Percentiles rank a stretch among this genome's conserved stretches.
Conservation (phyloP, 2,329 filamentous ascomycete species). For the Pseudocercospora fuligena region DNA sequence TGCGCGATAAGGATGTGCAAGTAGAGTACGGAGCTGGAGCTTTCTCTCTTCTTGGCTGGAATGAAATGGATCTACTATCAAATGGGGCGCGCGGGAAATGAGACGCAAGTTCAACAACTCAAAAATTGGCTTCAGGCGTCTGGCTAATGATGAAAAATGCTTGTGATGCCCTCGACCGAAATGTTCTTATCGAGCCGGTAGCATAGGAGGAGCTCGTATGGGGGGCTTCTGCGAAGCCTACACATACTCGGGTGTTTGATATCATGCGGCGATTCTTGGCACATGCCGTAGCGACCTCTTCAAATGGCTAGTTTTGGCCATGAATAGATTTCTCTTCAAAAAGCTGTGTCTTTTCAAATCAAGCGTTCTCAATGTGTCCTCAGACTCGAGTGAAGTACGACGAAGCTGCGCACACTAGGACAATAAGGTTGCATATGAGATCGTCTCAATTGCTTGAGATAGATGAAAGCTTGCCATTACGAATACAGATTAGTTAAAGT, state of each 20-base stretch:
- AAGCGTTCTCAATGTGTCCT: not conserved
- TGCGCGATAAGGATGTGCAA: constrained; percentile 17
- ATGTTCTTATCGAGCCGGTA: not conserved
- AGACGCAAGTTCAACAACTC: constrained; percentile 10
- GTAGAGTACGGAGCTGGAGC: constrained; percentile 14
- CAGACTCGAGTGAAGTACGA: not conserved
- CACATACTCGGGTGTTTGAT: constrained; percentile 4
- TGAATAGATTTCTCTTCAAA: constrained; percentile 14
- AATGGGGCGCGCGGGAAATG: constrained; percentile 2
- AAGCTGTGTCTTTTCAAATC: not conserved
- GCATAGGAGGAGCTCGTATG: constrained; percentile 7
- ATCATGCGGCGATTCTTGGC: constrained; percentile 10
- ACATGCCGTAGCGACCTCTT: constrained; percentile 3
- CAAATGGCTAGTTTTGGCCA: constrained; percentile 3
- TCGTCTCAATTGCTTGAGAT: not conserved
- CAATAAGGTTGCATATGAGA: not conserved
- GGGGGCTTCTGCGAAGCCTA: constrained; percentile 4
- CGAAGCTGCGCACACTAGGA: not conserved
- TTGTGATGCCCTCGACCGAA: constrained; percentile 5
- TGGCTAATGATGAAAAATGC: constrained; percentile 17
- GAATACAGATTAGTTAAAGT: not conserved
- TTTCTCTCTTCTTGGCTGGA: constrained; percentile 9
- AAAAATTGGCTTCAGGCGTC: constrained; percentile 12
- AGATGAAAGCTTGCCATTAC: not conserved
- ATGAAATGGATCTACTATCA: constrained; percentile 11